A percentile compares a stretch with the other conserved stretches of the same genome.
Evolutionary conservation across 768 basidiomycete species (phyloP).

Genomic region (Agaricus sinodeliciosus): DNA sequence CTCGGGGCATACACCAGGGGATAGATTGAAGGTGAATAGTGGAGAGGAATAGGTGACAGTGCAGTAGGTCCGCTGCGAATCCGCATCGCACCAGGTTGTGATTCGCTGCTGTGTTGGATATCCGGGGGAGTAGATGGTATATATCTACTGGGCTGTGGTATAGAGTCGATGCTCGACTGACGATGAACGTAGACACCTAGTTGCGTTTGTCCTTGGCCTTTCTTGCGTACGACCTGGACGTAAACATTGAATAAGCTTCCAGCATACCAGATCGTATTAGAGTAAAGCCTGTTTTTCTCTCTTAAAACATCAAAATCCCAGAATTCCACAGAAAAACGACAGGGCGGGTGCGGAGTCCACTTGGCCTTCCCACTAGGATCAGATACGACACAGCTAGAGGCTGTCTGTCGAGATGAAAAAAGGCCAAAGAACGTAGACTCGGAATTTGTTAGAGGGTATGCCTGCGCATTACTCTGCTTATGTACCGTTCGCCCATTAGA

Average conservation of each 20-base stretch:
- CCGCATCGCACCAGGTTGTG: neutral
- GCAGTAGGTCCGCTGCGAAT: conserved; percentile 7
- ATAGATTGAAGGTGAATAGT: conserved; percentile 40
- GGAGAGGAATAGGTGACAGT: conserved; percentile 16
- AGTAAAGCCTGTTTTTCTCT: conserved; percentile 81
- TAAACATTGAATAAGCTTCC: conserved; percentile 87
- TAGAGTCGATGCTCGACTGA: conserved; percentile 72
- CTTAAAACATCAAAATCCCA: conserved; percentile 78
- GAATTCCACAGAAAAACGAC: conserved; percentile 84
- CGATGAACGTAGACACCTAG: conserved; percentile 87
- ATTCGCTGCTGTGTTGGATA: neutral
- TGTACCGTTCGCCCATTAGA: conserved; percentile 11
- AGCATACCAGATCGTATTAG: conserved; percentile 85
- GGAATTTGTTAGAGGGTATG: conserved; percentile 16
- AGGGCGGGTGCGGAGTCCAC: conserved; percentile 75
- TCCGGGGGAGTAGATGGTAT: conserved; percentile 12
- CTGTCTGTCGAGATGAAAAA: conserved; percentile 35
- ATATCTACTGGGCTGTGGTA: conserved; percentile 67
- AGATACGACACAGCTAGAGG: conserved; percentile 31
- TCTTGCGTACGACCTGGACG: conserved; percentile 83
- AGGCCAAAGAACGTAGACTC: conserved; percentile 66
- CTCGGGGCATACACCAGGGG: conserved; percentile 40
- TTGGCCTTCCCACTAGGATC: conserved; percentile 39
- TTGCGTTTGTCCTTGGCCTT: conserved; percentile 47
- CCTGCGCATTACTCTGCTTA: conserved; percentile 6